A percentile compares a stretch with the other conserved stretches of the same genome.
These are phyloP conservation scores for Triticum urartu DNA, from an alignment of 176 grass and related monocot species.

Conservation along the genomic window DNA sequence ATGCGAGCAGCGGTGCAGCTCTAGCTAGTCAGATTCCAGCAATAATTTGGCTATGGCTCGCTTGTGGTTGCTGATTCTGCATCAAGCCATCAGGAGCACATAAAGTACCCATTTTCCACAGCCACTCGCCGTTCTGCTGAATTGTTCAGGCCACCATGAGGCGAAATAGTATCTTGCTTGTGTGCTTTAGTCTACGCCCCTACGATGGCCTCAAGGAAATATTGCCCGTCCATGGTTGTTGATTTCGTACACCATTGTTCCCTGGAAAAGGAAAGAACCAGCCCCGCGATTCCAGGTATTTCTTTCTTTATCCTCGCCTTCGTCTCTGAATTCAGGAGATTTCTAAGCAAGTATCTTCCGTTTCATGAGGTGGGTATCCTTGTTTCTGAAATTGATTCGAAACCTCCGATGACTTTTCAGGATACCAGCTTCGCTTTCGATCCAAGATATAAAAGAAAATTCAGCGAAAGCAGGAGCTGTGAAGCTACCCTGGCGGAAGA, in stretches of 20 bases:
- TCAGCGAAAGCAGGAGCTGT: neutral
- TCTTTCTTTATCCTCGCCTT: neutral
- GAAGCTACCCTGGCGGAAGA: slow-evolving; percentile 20
- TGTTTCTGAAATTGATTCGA: neutral
- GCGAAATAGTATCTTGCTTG: slow-evolving; percentile 4
- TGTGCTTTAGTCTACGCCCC: slow-evolving; percentile 10
- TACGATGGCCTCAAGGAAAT: neutral
- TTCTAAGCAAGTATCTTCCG: neutral
- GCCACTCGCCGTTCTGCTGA: neutral
- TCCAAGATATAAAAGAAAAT: neutral
- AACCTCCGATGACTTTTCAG: slow-evolving; percentile 19
- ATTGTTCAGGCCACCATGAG: slow-evolving; percentile 19
- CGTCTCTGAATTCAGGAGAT: slow-evolving; percentile 21
- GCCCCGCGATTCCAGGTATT: neutral
- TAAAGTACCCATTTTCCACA: slow-evolving; percentile 9
- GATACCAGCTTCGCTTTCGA: neutral
- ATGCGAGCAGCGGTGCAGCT: neutral
- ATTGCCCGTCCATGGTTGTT: neutral
- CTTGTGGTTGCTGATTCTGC: slow-evolving; percentile 24
- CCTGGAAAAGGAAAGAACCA: neutral
- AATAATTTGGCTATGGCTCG: slow-evolving; percentile 5
- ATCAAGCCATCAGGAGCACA: slow-evolving; percentile 11
- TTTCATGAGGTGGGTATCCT: neutral
- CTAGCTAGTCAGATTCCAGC: slow-evolving; percentile 20
- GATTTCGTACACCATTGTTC: neutral